Evolutionary conservation across 768 basidiomycete species (phyloP).

Genomic region (Rickenella mellea): DNA sequence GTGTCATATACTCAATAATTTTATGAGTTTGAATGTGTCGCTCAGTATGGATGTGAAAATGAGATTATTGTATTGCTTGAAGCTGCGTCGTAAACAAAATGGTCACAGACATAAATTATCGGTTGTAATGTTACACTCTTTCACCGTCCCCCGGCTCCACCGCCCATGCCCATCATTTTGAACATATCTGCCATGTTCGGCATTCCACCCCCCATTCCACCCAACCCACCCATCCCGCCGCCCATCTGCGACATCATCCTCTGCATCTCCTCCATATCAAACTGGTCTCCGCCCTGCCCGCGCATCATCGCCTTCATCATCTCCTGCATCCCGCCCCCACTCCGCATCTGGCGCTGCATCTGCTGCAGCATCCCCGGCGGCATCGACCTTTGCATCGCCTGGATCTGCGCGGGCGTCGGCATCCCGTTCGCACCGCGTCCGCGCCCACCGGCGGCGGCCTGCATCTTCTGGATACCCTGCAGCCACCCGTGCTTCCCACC

Average conservation of each 20-base stretch:
- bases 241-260: constrained; percentile 89
- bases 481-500: constrained; percentile 97
- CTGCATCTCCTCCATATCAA: constrained; percentile 94
- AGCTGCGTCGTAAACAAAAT: no score
- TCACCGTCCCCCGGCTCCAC: constrained; percentile 32
- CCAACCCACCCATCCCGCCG: constrained; percentile 30
- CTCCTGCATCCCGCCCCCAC: constrained; percentile 88
- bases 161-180: constrained; percentile 71
- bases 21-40: no score
- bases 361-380: constrained; percentile 94
- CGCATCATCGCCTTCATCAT: constrained; percentile 99
- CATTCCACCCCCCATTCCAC: constrained; percentile 45
- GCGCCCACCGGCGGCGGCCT: constrained; percentile 74
- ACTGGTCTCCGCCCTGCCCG: constrained; percentile 80
- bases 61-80: no score
- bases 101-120: no score
- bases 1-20: no score
- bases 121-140: no score
- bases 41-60: no score
- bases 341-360: constrained; percentile 73
- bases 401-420: constrained; percentile 89
- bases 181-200: constrained; percentile 66
- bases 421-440: constrained; percentile 81
- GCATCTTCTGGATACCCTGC: constrained; percentile 89
- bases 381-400: constrained; percentile 91